Base-by-base conservation (phyloP, 805 yeast genomes). In the Suhomyces sp. region DNA sequence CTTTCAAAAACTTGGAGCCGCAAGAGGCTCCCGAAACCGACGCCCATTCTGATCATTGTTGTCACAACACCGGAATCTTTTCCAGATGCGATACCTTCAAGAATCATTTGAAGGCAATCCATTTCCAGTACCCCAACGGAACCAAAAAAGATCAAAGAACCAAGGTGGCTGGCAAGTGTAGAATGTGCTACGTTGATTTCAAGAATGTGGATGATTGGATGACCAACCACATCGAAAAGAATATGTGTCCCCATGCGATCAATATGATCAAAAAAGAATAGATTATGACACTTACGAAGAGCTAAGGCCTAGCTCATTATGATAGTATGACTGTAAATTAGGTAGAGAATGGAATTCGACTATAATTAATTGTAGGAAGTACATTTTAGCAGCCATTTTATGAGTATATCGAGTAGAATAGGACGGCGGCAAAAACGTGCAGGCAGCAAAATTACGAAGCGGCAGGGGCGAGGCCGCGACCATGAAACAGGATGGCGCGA, bases 1-100 rank as follows among this genome's bases (percentile, higher is more conserved):
- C 97, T 1, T 88, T 82, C 67, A 82, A 77, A 61, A 58, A 68
- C 61, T 68, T 54, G 50, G 49, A 58, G 27, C 54, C 53, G 33
- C 48, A 57, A 5, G 67, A 63, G 10, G 15, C 26, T 13, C 52
- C 49, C 24, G 47, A 46, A 13, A 6, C 42, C 8, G 48, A 51
- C n/a, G 36, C 36, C 9, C 51, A 46, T 10, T 61, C 60, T 22
- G 72, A 71, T 57, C 72, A 71, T 57, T 73, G 79, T 56, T 90
- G 97, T 65, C 97, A 91, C 66, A 81, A 82, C 51, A 83, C 90
- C 6, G 97, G 97, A 5, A 85, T 88, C 29, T 91, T 91, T 62
- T 84, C 91, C 10, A 78, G 97, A 48, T 88, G 97, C 66, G 97
- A 91, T 66, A 91, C 97, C 4, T 91, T 83, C 72, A 91, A 91